Evolutionary conservation across 208 protist species (phyloP).

Genomic region (Leishmania turanica): DNA sequence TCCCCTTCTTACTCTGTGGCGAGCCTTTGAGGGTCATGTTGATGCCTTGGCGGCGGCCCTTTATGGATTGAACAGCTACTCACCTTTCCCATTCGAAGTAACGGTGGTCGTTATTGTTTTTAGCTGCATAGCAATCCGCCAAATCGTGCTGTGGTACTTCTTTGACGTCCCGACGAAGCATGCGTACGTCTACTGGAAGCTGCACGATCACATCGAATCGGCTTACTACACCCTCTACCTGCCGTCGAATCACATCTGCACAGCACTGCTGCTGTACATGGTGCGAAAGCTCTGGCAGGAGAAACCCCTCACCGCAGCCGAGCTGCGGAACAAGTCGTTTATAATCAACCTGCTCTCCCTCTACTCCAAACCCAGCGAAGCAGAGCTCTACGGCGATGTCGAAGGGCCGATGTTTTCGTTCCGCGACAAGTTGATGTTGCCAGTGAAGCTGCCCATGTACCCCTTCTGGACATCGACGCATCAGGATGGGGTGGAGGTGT

Average conservation of each 20-base stretch:
- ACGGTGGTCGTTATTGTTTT: constrained; percentile 10
- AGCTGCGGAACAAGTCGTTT: constrained; percentile 26
- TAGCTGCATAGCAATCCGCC: constrained; percentile 10
- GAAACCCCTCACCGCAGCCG: constrained; percentile 14
- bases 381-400: background rate
- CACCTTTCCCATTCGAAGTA: constrained; percentile 15
- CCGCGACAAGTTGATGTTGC: constrained; percentile 16
- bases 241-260: constrained; percentile 11
- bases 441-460: constrained; percentile 33
- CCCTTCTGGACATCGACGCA: constrained; percentile 28
- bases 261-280: constrained; percentile 21
- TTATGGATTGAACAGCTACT: constrained; percentile 4
- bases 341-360: constrained; percentile 30
- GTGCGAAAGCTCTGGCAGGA: constrained; percentile 30
- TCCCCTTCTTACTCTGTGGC: constrained; percentile 3
- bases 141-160: constrained; percentile 13
- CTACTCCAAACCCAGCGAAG: background rate
- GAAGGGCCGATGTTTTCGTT: constrained; percentile 5
- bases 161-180: background rate
- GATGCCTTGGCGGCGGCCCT: background rate
- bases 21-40: constrained; percentile 11
- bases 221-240: background rate
- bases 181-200: constrained; percentile 30
- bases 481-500: constrained; percentile 22
- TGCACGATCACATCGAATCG: constrained; percentile 8